Evolutionary conservation across 805 yeast species (phyloP).

Genomic region (Grigorovia yakushimaensis): DNA sequence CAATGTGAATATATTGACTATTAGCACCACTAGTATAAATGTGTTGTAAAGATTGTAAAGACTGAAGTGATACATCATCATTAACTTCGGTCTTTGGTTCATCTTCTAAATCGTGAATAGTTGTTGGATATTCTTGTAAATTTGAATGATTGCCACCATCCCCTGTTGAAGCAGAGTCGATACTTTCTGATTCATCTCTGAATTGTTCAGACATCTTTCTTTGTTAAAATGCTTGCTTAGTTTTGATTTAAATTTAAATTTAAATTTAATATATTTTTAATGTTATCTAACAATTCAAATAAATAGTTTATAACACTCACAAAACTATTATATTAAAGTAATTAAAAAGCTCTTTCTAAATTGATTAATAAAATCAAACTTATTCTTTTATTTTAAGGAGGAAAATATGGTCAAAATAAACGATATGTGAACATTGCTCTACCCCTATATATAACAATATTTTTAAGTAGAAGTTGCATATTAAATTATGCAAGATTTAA

Average conservation of each 20-base stretch:
- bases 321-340: too few species aligned
- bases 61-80: neutral
- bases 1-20: constrained; percentile 60
- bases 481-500: neutral
- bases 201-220: neutral
- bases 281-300: too few species aligned
- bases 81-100: neutral
- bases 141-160: neutral
- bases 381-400: neutral
- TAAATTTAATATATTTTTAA: too few species aligned
- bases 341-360: too few species aligned
- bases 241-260: too few species aligned
- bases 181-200: neutral
- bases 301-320: too few species aligned
- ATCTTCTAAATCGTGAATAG: constrained; percentile 2
- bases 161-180: neutral
- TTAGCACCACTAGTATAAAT: constrained; percentile 35
- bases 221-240: too few species aligned
- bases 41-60: constrained; percentile 10
- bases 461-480: neutral
- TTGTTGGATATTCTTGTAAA: constrained; percentile 1
- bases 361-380: neutral
- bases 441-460: neutral
- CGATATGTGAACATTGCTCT: neutral
- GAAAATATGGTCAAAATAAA: neutral